Percentiles rank a stretch among this genome's conserved stretches.
phyloP scores from a whole-genome alignment of 345 rosid species.

The Syzygium oleosum region DNA sequence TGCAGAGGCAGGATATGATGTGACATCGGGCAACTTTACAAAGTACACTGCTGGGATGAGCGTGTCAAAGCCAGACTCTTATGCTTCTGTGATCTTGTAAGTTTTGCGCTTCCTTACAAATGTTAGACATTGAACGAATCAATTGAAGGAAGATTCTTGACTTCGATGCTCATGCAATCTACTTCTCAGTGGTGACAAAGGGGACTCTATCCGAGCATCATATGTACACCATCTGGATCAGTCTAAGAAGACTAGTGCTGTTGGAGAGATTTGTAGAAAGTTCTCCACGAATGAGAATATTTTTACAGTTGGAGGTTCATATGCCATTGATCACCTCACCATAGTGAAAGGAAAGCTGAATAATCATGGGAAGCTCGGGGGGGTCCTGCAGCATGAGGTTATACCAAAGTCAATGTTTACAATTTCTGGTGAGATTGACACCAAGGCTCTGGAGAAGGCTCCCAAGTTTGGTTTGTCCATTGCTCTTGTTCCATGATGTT shows the following conservation, averaged over 20 bases:
- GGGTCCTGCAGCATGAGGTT: conserved; percentile 81
- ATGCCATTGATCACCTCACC: conserved; percentile 67
- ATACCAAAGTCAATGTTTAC: conserved; percentile 66
- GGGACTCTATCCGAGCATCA: conserved; percentile 69
- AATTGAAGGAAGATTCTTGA: neutral
- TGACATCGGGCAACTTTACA: conserved; percentile 48
- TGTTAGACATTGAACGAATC: neutral
- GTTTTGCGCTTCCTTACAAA: conserved; percentile 4
- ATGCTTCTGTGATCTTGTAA: conserved; percentile 72
- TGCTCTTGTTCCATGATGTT: conserved; percentile 62
- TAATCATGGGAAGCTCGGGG: conserved; percentile 75
- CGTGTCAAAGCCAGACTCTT: conserved; percentile 63
- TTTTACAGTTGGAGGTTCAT: conserved; percentile 69
- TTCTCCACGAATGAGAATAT: conserved; percentile 88
- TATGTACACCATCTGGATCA: conserved; percentile 67
- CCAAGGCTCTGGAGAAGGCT: conserved; percentile 67
- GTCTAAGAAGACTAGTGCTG: conserved; percentile 54
- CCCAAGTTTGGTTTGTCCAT: conserved; percentile 80
- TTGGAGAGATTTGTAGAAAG: conserved; percentile 68
- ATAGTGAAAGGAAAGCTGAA: conserved; percentile 77
- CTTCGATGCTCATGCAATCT: neutral
- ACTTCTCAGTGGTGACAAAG: conserved; percentile 72
- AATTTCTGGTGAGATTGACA: conserved; percentile 77
- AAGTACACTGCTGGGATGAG: conserved; percentile 85
- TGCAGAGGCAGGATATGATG: conserved; percentile 87